Evolutionary conservation across 768 basidiomycete genomes (phyloP), one percentile per base, ranked within the genome.

Genomic region (Tremella yokohamensis): DNA sequence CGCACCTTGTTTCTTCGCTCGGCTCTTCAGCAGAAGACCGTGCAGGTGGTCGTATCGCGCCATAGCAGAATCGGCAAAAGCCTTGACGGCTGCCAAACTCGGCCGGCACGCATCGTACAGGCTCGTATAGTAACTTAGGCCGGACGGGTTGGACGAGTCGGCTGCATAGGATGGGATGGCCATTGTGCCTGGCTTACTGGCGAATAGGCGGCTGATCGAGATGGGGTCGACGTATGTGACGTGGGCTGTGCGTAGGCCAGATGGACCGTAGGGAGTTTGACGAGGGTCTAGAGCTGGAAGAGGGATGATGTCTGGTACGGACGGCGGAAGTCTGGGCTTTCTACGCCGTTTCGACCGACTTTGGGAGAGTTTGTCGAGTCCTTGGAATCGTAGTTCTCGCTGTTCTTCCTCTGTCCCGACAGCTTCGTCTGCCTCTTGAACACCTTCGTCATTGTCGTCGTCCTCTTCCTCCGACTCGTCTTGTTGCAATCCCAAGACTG

Each of bases 51-150:
- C 92, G 79, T 84, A 91, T 22, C 84, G 79, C 29, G 82, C 84
- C 75, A 94, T 85, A 24, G 83, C 83, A 2, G 85, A 83, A 72
- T 93, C 89, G 0, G 89, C 89, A 62, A 89, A 89, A n/a, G 80
- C 82, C 54, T 84, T 85, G 42, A 93, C 83, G 26, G 79, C 72
- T 58, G 86, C 84, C 6, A 94, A 80, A 4, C 88, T 83, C 0
- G 91, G 91, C 9, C 90, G 84, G n/a, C 84, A 77, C 0, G 86
- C 74, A 1, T 81, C 79, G 72, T 91, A 85, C 11, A 83, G 79
- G 1, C 83, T 77, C 2, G 78, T 64, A 70, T 93, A 94, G 75
- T 89, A 90, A 0, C 82, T 77, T 0, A 93, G 78, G 1, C 92
- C 90, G 2, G 82, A 74, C 8, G 81, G 42, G 40, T 59, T 20